A percentile compares a stretch with the other conserved stretches of the same genome.
Conservation (phyloP, 352 stramenopile genomes). For the Pythium dissotocum region DNA sequence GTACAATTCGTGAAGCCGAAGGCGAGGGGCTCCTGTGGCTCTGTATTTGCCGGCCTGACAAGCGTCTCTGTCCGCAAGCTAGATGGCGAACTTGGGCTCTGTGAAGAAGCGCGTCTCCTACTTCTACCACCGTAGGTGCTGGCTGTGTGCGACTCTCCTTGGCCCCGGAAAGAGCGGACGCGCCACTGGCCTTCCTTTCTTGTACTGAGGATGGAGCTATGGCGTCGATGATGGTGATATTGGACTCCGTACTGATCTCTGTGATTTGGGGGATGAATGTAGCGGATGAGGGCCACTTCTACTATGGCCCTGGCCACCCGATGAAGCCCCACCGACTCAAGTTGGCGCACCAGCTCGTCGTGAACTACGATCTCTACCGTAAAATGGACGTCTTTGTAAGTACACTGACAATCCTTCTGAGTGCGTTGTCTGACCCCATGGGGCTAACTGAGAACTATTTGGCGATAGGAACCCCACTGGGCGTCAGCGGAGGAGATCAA, state of each 20-base stretch:
- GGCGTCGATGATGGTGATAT: neutral
- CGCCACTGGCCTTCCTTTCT: neutral
- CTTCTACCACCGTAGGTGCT: slow-evolving; percentile 82
- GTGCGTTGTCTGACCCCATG: neutral
- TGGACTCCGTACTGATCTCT: neutral
- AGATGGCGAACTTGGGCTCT: slow-evolving; percentile 21
- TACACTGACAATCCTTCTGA: neutral
- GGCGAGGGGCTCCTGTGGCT: neutral
- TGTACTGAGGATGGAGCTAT: neutral
- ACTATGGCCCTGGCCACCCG: slow-evolving; percentile 95
- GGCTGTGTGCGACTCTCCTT: neutral
- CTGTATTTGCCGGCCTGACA: neutral
- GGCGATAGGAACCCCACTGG: slow-evolving; percentile 70
- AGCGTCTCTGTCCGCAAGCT: neutral
- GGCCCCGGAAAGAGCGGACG: neutral
- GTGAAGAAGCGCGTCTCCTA: slow-evolving; percentile 82
- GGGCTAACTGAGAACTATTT: neutral
- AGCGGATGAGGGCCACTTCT: slow-evolving; percentile 96
- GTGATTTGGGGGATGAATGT: neutral
- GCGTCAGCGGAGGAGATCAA: slow-evolving; percentile 93
- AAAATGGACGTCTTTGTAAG: slow-evolving; percentile 98
- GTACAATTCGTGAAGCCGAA: neutral
- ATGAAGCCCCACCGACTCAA: slow-evolving; percentile 98
- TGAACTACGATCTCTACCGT: slow-evolving; percentile 98
- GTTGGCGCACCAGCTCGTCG: slow-evolving; percentile 97